Evolutionary conservation across 2,329 filamentous ascomycete species (phyloP), one percentile per base, ranked within the genome.

Genomic region (Seiridium cupressi): DNA sequence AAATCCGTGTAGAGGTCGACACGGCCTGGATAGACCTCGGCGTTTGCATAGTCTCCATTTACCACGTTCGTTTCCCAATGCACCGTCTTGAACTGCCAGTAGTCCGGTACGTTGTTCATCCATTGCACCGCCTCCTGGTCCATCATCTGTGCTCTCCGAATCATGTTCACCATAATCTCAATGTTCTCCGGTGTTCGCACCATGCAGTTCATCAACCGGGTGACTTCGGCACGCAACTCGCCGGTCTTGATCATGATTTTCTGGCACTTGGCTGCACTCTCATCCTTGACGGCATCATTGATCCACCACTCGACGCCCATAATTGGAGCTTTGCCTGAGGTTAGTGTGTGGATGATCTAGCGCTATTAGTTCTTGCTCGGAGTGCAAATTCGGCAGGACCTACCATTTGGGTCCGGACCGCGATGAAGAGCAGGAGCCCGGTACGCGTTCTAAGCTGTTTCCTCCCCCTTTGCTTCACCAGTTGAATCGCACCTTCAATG

Each of bases 281-380:
- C 69, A 65, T 86, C 82, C 64, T 80, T 77, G 40, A 79, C 73
- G n/a, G 79, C 77, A 54, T 84, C 80, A 49, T 75, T 73, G 40
- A 85, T 76, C 86, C 86, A 88, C 83, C 84, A 88, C 36, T 87
- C 83, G 2, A 76, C 73, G 9, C 82, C 83, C 78, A 85, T 81
- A 35, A 74, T 69, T 0, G 84, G 83, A 0, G 79, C 65, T 55
- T 81, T 84, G 38, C 80, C 81, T 0, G 81, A 78, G 9, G 79
- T 81, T 31, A 87, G 74, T 26, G 82, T 81, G 63, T 86, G 82
- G 57, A 88, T 82, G 53, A 85, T 83, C 83, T 84, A 53, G 18
- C 31, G 26, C 31, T 11, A 58, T 55, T 26, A 67, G 60, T 47
- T 8, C 44, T 53, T 47, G 2, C 5, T 10, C 48, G 4, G 13